Percentiles rank a stretch among this genome's conserved stretches.
phyloP scores from a whole-genome alignment of 225 moss, liverwort and hornwort species.

The Thuidium tamariscinum region DNA sequence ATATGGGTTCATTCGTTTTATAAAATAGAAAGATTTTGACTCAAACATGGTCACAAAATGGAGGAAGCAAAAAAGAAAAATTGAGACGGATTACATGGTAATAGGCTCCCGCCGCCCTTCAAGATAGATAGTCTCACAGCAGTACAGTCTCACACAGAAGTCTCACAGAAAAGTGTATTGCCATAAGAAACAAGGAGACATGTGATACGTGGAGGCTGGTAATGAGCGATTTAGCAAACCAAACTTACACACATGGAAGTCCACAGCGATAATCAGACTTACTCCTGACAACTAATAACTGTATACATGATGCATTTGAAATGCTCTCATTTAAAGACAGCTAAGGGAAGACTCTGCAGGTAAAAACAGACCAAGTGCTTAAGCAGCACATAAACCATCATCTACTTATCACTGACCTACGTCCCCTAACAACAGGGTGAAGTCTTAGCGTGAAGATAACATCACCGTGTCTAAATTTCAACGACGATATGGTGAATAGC shows the following conservation, averaged over 20 bases:
- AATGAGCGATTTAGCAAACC: neutral
- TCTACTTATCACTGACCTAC: neutral
- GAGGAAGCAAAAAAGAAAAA: neutral
- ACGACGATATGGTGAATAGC: constrained; percentile 51
- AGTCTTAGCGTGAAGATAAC: neutral
- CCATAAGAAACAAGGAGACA: neutral
- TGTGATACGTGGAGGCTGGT: neutral
- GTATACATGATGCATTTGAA: neutral
- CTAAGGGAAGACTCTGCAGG: neutral
- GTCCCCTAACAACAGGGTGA: neutral
- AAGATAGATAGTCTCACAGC: neutral
- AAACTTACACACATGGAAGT: neutral
- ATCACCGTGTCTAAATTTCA: neutral
- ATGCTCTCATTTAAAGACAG: neutral
- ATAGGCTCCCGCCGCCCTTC: neutral
- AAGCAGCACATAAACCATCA: neutral
- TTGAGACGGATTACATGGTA: neutral
- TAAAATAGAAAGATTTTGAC: neutral
- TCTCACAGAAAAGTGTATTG: neutral
- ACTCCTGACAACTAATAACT: neutral
- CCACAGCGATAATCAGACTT: neutral
- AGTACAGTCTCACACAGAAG: neutral
- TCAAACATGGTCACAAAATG: neutral
- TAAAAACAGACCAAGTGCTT: neutral
- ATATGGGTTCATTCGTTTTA: neutral